Evolutionary conservation across 257 asterid genomes (phyloP).

Genomic region (Ocimum tenuiflorum): DNA sequence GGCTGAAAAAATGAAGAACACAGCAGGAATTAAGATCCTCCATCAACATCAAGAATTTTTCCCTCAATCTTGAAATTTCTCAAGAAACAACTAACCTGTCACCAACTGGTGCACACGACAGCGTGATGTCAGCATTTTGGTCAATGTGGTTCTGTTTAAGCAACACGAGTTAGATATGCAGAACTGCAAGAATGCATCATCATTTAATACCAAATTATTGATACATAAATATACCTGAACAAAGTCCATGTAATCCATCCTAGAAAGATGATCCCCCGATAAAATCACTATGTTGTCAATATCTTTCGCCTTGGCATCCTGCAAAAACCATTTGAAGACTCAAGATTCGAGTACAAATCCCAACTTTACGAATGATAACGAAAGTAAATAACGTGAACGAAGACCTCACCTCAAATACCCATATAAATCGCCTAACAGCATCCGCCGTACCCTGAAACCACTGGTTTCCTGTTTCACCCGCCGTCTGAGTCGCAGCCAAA

Average conservation of each 20-base stretch:
- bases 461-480: conserved; percentile 71
- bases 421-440: conserved; percentile 83
- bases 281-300: conserved; percentile 69
- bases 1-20: conserved; percentile 64
- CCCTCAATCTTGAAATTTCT: too few species aligned
- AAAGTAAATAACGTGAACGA: neutral
- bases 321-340: conserved; percentile 9
- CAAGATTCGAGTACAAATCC: neutral
- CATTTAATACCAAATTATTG: neutral
- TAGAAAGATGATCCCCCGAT: conserved; percentile 87
- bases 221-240: conserved; percentile 76
- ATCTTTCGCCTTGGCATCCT: conserved; percentile 91
- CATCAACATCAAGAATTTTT: too few species aligned
- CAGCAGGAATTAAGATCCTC: too few species aligned
- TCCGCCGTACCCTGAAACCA: conserved; percentile 99
- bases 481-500: conserved; percentile 92
- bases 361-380: too few species aligned
- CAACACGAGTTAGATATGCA: conserved; percentile 12
- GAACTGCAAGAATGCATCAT: neutral
- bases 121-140: conserved; percentile 82
- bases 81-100: too few species aligned
- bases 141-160: conserved; percentile 77
- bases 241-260: conserved; percentile 96
- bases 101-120: conserved; percentile 77
- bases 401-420: conserved; percentile 76